Evolutionary conservation across 345 rosid species (phyloP).

Genomic region (Pistacia vera): DNA sequence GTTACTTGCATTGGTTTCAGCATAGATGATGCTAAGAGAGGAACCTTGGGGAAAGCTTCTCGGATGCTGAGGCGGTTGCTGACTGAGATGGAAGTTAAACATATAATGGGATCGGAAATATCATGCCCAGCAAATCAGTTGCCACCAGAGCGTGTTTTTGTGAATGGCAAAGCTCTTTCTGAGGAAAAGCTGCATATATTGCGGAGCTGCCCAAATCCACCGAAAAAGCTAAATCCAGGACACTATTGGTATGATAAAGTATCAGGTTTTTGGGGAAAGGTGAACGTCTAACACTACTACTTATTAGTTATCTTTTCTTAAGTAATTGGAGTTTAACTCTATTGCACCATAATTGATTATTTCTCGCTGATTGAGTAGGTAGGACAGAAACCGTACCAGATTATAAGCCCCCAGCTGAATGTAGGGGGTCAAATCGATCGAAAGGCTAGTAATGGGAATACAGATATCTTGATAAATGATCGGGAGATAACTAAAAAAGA

Average conservation of each 20-base stretch:
- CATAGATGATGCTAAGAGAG: slow-evolving; percentile 64
- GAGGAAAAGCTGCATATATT: slow-evolving; percentile 46
- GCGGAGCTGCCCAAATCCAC: slow-evolving; percentile 71
- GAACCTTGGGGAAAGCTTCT: slow-evolving; percentile 61
- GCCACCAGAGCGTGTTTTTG: slow-evolving; percentile 62
- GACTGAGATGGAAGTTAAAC: slow-evolving; percentile 49
- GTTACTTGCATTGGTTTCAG: slow-evolving; percentile 65
- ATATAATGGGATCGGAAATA: slow-evolving; percentile 60
- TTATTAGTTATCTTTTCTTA: background rate
- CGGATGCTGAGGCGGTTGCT: slow-evolving; percentile 60
- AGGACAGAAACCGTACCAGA: slow-evolving; percentile 79
- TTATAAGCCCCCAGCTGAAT: slow-evolving; percentile 53
- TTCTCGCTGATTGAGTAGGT: slow-evolving; percentile 46
- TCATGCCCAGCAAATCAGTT: slow-evolving; percentile 65
- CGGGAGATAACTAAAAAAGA: slow-evolving; percentile 75
- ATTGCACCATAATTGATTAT: slow-evolving; percentile 13
- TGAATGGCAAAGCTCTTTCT: slow-evolving; percentile 56
- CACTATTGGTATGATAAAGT: slow-evolving; percentile 83
- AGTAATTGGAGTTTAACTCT: background rate
- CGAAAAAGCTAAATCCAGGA: slow-evolving; percentile 76
- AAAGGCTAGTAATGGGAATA: slow-evolving; percentile 80
- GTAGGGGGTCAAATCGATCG: slow-evolving; percentile 50
- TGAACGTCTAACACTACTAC: slow-evolving; percentile 28
- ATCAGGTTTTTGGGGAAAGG: slow-evolving; percentile 96
- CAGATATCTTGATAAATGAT: slow-evolving; percentile 51